Evolutionary conservation across 2,329 filamentous ascomycete species (phyloP).

Genomic region (Incumbomyces delicatus): DNA sequence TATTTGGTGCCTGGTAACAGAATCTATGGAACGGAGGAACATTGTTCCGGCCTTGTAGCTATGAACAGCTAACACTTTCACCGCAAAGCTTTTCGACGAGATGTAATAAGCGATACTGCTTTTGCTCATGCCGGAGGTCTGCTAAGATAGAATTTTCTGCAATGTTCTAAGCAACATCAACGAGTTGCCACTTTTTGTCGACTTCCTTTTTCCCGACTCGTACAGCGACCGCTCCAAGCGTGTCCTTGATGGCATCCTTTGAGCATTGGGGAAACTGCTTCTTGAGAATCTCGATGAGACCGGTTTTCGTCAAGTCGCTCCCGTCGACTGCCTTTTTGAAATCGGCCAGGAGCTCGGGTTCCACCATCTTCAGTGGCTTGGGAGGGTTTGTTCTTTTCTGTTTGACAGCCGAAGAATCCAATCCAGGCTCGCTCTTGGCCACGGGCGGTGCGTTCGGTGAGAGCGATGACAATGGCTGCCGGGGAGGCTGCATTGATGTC

Average conservation of each 20-base stretch:
- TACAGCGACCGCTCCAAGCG: conserved; percentile 55
- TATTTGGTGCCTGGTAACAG: too few species aligned
- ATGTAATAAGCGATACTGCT: too few species aligned
- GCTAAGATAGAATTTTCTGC: neutral
- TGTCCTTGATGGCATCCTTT: conserved; percentile 61
- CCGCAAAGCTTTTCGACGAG: too few species aligned
- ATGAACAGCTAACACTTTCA: too few species aligned
- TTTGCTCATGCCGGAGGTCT: neutral
- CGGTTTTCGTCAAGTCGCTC: conserved; percentile 62
- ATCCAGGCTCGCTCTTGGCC: conserved; percentile 4
- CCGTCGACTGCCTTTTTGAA: conserved; percentile 64
- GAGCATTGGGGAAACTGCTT: conserved; percentile 62
- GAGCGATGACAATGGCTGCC: conserved; percentile 18
- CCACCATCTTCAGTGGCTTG: conserved; percentile 33
- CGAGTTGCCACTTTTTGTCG: conserved; percentile 55
- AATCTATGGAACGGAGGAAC: too few species aligned
- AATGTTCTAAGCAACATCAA: neutral
- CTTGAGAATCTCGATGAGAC: conserved; percentile 65
- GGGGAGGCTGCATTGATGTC: conserved; percentile 22
- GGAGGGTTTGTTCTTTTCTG: conserved; percentile 1
- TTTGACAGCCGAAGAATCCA: neutral
- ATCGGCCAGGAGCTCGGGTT: conserved; percentile 50
- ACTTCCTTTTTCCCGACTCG: conserved; percentile 52
- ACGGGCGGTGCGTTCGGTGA: conserved; percentile 11
- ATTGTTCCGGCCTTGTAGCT: neutral